A percentile compares a stretch with the other conserved stretches of the same genome.
Conservation (phyloP, 2,329 filamentous ascomycete species). For the Pyrenophora graminea region DNA sequence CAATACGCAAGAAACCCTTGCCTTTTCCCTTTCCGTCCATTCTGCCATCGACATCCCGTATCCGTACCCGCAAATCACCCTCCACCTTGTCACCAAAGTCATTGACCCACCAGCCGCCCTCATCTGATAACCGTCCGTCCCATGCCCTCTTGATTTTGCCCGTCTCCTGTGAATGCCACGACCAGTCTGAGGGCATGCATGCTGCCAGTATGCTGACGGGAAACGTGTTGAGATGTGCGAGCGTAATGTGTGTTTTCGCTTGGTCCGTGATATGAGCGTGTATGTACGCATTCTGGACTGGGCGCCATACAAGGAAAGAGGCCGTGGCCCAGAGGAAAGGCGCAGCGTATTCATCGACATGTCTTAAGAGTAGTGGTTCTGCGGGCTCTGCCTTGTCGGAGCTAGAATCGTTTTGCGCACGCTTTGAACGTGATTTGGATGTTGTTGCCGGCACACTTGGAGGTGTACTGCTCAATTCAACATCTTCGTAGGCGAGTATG, state of each 20-base stretch:
- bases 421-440: conserved; percentile 9
- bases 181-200: conserved; percentile 77
- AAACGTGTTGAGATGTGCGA: conserved; percentile 90
- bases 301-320: conserved; percentile 82
- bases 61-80: conserved; percentile 67
- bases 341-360: conserved; percentile 73
- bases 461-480: conserved; percentile 66
- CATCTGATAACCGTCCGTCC: conserved; percentile 40
- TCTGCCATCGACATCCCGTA: conserved; percentile 82
- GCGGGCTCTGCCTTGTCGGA: conserved; percentile 6
- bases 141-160: conserved; percentile 29
- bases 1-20: conserved; percentile 80
- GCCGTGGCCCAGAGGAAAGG: conserved; percentile 87
- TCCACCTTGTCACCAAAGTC: conserved; percentile 64
- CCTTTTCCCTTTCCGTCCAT: conserved; percentile 65
- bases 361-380: conserved; percentile 25
- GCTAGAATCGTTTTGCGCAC: conserved; percentile 10
- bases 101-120: conserved; percentile 77
- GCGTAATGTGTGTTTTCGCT: conserved; percentile 84
- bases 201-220: conserved; percentile 82
- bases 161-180: conserved; percentile 58
- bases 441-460: conserved; percentile 1
- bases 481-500: conserved; percentile 73
- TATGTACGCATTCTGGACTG: conserved; percentile 71
- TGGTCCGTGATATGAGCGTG: conserved; percentile 84